phyloP scores from a whole-genome alignment of 169 alveolate genomes.

The Theileria sp. region DNA sequence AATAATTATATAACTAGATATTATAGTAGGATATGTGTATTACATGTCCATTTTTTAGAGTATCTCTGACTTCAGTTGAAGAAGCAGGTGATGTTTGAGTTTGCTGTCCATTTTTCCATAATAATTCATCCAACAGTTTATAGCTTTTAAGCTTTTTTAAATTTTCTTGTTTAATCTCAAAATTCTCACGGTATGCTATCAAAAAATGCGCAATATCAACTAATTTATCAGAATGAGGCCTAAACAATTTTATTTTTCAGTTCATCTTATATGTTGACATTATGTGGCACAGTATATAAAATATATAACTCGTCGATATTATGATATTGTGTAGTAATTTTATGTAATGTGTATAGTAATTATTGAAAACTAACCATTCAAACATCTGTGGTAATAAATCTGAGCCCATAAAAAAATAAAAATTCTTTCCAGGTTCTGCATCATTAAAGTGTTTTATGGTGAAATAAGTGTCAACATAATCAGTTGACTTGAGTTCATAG shows the following conservation, averaged over 20 bases:
- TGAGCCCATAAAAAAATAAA: constrained; percentile 62
- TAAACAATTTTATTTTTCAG: constrained; percentile 5
- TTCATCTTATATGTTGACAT: background rate
- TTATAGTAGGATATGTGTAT: background rate
- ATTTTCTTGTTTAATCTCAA: constrained; percentile 35
- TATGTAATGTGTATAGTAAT: background rate
- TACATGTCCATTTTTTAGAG: constrained; percentile 25
- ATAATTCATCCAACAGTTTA: constrained; percentile 36
- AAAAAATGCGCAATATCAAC: constrained; percentile 41
- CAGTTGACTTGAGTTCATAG: constrained; percentile 32
- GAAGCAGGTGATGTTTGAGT: constrained; percentile 51
- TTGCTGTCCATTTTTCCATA: constrained; percentile 7
- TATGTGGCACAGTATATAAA: background rate
- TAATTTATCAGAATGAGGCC: constrained; percentile 54
- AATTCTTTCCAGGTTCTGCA: constrained; percentile 38
- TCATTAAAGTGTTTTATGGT: constrained; percentile 42
- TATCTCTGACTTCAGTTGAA: constrained; percentile 51
- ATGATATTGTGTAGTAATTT: no score
- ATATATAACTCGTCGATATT: background rate
- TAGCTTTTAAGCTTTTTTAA: constrained; percentile 32
- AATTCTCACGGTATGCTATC: constrained; percentile 58
- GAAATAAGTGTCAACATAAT: constrained; percentile 49
- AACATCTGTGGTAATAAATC: constrained; percentile 53
- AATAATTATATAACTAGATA: background rate
- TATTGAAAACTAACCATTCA: constrained; percentile 27